These are phyloP conservation scores for Cyclocybe cylindracea DNA, from an alignment of 768 basidiomycete genomes.

Conservation along the genomic window DNA sequence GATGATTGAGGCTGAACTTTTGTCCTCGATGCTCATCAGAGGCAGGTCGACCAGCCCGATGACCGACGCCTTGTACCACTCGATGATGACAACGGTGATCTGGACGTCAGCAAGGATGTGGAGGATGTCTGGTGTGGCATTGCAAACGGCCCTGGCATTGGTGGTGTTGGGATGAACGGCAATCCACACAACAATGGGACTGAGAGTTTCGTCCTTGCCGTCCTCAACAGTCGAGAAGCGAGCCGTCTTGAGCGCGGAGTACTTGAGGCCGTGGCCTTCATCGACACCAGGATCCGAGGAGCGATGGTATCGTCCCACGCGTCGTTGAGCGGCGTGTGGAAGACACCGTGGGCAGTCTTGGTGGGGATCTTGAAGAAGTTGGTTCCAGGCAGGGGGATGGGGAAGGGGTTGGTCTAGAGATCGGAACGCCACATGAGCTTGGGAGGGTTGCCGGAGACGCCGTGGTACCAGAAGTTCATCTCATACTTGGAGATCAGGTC, in stretches of 20 bases:
- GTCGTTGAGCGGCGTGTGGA: conserved; percentile 32
- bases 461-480: conserved; percentile 29
- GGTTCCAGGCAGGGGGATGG: conserved; percentile 13
- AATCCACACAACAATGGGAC: conserved; percentile 42
- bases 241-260: conserved; percentile 4
- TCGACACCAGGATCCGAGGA: conserved; percentile 24
- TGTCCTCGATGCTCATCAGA: too few relatives aligned
- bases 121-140: conserved; percentile 37
- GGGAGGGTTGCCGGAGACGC: conserved; percentile 36
- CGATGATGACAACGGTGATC: conserved; percentile 33
- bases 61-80: conserved; percentile 36
- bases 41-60: conserved; percentile 17
- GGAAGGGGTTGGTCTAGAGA: conserved; percentile 28
- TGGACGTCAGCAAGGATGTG: conserved; percentile 28
- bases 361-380: conserved; percentile 17
- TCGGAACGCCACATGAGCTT: conserved; percentile 36
- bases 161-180: conserved; percentile 31
- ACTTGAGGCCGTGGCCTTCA: conserved; percentile 20
- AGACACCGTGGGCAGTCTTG: conserved; percentile 35
- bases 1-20: too few relatives aligned
- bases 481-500: conserved; percentile 29
- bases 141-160: conserved; percentile 25
- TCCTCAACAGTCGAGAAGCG: conserved; percentile 8
- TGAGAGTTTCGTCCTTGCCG: conserved; percentile 3
- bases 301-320: conserved; percentile 32